Percentiles rank a stretch among this genome's conserved stretches.
Conservation (phyloP, 768 basidiomycete species). For the Boletus rex-veris region DNA sequence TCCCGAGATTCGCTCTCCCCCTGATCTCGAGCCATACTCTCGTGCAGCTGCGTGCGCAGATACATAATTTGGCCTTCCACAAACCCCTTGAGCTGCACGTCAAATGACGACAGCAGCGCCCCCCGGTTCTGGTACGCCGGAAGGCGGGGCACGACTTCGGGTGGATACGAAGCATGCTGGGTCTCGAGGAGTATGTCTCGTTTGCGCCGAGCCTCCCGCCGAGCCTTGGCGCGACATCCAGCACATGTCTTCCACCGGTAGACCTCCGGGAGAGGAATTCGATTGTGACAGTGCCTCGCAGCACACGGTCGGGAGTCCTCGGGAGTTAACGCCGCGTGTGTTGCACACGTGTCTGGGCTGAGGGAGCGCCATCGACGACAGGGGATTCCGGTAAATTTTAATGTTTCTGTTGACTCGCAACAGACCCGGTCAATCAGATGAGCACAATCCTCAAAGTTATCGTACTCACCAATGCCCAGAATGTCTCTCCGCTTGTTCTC, state of each 20-base stretch:
- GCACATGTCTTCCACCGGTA: slow-evolving; percentile 42
- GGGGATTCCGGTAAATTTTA: background rate
- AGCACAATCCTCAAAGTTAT: background rate
- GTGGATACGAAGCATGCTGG: no score
- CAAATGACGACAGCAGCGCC: slow-evolving; percentile 13
- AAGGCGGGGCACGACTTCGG: slow-evolving; percentile 12
- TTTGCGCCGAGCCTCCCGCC: slow-evolving; percentile 2
- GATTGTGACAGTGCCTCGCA: slow-evolving; percentile 31
- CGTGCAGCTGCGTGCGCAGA: slow-evolving; percentile 14
- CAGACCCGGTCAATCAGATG: slow-evolving; percentile 9
- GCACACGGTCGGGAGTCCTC: slow-evolving; percentile 39
- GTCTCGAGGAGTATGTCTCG: background rate
- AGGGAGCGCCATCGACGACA: slow-evolving; percentile 7
- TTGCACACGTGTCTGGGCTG: background rate
- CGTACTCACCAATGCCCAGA: slow-evolving; percentile 8
- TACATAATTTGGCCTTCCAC: slow-evolving; percentile 26
- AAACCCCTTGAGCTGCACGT: slow-evolving; percentile 16
- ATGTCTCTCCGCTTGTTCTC: slow-evolving; percentile 10
- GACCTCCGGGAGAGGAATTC: slow-evolving; percentile 36
- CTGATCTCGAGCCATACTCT: background rate
- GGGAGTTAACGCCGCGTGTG: background rate
- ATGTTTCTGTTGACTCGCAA: background rate
- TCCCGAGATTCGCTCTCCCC: background rate
- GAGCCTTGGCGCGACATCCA: slow-evolving; percentile 32
- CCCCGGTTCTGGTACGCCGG: slow-evolving; percentile 20